Evolutionary conservation across 371 early-diverging fungal genomes (phyloP).

Genomic region (Syncephalastrum contaminatum): DNA sequence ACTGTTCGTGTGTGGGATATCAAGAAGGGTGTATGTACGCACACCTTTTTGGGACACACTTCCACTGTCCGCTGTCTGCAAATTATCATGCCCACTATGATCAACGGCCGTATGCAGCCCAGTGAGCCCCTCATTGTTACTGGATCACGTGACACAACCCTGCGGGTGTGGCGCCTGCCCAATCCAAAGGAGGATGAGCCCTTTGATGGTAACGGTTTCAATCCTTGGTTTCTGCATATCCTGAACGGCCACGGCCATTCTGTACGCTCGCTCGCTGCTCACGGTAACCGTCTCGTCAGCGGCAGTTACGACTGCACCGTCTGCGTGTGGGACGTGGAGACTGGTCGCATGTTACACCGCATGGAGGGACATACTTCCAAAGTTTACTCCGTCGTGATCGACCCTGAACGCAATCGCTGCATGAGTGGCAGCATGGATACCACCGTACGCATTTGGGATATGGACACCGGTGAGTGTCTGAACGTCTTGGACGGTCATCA

Average conservation of each 20-base stretch:
- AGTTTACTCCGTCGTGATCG: conserved; percentile 91
- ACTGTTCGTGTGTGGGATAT: conserved; percentile 97
- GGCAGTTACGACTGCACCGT: conserved; percentile 97
- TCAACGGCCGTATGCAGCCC: conserved; percentile 61
- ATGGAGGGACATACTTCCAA: conserved; percentile 88
- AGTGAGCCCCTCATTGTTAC: conserved; percentile 85
- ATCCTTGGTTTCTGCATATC: conserved; percentile 68
- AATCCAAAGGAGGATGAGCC: conserved; percentile 66
- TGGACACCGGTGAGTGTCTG: conserved; percentile 79
- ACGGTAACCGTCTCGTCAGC: conserved; percentile 85
- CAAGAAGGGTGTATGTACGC: conserved; percentile 81
- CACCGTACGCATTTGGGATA: conserved; percentile 95
- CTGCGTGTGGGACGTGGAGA: conserved; percentile 88
- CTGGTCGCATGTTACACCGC: conserved; percentile 65
- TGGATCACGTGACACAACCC: conserved; percentile 95
- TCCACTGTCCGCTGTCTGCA: conserved; percentile 96
- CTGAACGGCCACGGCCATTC: conserved; percentile 88
- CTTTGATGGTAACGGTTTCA: conserved; percentile 37
- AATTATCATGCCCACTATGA: conserved; percentile 76
- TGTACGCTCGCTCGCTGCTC: conserved; percentile 93
- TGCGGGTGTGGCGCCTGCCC: conserved; percentile 95
- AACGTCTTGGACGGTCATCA: conserved; percentile 81
- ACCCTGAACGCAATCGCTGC: conserved; percentile 75
- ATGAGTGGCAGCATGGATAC: conserved; percentile 97
- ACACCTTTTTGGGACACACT: conserved; percentile 91